Conservation (phyloP, 2,329 filamentous ascomycete genomes). For the Cyanodermella asteris region DNA sequence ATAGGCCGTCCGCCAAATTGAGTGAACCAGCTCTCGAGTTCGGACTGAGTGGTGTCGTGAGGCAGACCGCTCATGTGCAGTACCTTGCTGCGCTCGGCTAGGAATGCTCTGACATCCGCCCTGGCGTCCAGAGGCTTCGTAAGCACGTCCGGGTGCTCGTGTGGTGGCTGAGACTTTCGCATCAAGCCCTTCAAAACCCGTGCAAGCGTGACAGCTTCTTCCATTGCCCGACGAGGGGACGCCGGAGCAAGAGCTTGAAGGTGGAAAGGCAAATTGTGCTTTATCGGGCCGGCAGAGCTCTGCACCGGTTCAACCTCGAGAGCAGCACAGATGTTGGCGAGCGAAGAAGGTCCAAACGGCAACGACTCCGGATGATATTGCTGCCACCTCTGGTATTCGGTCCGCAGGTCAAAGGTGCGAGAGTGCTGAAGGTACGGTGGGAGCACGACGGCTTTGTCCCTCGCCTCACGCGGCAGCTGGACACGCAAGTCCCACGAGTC, state of each 20-base stretch:
- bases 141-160: conserved; percentile 86
- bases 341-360: conserved; percentile 83
- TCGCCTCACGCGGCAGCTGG: conserved; percentile 88
- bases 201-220: conserved; percentile 85
- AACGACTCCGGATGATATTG: conserved; percentile 94
- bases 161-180: conserved; percentile 81
- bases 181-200: conserved; percentile 82
- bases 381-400: conserved; percentile 97
- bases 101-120: conserved; percentile 86
- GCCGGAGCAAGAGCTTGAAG: conserved; percentile 87
- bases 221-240: conserved; percentile 87
- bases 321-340: conserved; percentile 94
- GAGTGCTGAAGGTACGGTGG: conserved; percentile 96
- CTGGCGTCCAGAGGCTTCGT: conserved; percentile 90
- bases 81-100: conserved; percentile 92
- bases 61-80: conserved; percentile 93
- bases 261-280: conserved; percentile 95
- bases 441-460: conserved; percentile 92
- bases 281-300: conserved; percentile 92
- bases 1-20: conserved; percentile 95
- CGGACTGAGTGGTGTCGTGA: conserved; percentile 94
- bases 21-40: conserved; percentile 98
- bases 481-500: conserved; percentile 97
- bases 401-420: conserved; percentile 85
- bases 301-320: conserved; percentile 96